Evolutionary conservation across 331 rosid species (phyloP).

Genomic region (Spiraea crenata): DNA sequence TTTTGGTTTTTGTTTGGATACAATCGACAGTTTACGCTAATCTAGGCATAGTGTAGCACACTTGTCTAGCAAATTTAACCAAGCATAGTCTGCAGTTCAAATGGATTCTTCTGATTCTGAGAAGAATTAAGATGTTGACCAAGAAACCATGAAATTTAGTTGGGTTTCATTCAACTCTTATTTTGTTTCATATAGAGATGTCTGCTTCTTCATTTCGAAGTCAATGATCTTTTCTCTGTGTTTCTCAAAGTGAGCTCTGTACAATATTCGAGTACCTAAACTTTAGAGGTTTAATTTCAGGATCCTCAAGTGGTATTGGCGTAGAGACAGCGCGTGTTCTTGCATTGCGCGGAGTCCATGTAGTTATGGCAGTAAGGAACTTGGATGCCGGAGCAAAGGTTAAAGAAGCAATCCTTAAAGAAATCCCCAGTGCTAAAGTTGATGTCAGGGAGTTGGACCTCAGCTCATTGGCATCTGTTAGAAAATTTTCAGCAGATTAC

Average conservation of each 20-base stretch:
- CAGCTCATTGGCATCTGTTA: constrained; percentile 64
- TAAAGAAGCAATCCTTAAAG: constrained; percentile 46
- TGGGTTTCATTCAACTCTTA: too few relatives aligned
- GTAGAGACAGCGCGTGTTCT: constrained; percentile 63
- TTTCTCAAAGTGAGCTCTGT: too few relatives aligned
- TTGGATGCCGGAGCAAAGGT: constrained; percentile 47
- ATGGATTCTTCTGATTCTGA: too few relatives aligned
- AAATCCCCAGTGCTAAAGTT: constrained; percentile 53
- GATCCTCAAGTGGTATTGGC: constrained; percentile 89
- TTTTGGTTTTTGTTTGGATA: neutral
- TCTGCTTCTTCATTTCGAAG: too few relatives aligned
- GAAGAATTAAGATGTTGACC: too few relatives aligned
- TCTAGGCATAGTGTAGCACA: too few relatives aligned
- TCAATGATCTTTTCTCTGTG: too few relatives aligned
- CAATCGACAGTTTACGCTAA: too few relatives aligned
- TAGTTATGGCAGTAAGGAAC: constrained; percentile 88
- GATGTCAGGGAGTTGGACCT: constrained; percentile 83
- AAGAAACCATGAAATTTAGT: too few relatives aligned
- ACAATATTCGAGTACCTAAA: neutral
- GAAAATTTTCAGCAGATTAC: constrained; percentile 74
- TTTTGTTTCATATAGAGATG: too few relatives aligned
- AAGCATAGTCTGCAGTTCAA: too few relatives aligned
- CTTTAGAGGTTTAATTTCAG: constrained; percentile 28
- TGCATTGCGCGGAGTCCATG: constrained; percentile 71
- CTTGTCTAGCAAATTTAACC: too few relatives aligned